phyloP scores from a whole-genome alignment of 495 filamentous ascomycete species.

The Acidiella bohemica region DNA sequence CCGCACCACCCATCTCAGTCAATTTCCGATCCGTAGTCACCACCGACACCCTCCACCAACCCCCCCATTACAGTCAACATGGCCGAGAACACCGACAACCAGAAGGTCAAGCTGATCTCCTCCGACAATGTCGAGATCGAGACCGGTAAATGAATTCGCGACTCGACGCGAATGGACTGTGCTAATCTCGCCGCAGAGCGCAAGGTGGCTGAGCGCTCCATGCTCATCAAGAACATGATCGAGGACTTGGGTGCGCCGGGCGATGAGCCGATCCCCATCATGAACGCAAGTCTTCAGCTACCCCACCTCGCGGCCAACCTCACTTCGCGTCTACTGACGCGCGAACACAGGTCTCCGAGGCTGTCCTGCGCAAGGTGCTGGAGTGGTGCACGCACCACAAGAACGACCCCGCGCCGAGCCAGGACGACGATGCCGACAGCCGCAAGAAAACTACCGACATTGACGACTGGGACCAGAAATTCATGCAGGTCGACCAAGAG shows the following conservation, averaged over 20 bases:
- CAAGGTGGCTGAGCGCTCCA: slow-evolving; percentile 73
- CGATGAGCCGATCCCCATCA: slow-evolving; percentile 61
- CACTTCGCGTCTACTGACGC: slow-evolving; percentile 6
- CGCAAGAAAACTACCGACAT: slow-evolving; percentile 98
- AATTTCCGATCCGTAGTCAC: not conserved
- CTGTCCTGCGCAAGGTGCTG: slow-evolving; percentile 85
- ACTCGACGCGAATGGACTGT: no score
- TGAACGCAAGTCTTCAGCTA: slow-evolving; percentile 51
- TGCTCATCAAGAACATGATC: slow-evolving; percentile 95
- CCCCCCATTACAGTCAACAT: slow-evolving; percentile 6
- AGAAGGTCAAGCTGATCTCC: slow-evolving; percentile 17
- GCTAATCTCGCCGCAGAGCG: slow-evolving; percentile 42
- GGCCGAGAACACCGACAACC: slow-evolving; percentile 9
- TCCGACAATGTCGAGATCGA: slow-evolving; percentile 17
- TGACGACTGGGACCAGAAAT: slow-evolving; percentile 99
- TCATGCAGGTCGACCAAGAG: slow-evolving; percentile 99
- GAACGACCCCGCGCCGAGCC: slow-evolving; percentile 58
- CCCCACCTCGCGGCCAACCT: slow-evolving; percentile 8
- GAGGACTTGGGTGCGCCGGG: slow-evolving; percentile 67
- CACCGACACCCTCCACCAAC: slow-evolving; percentile 1
- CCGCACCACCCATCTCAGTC: not conserved
- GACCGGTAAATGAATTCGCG: slow-evolving; percentile 5
- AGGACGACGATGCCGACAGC: slow-evolving; percentile 81
- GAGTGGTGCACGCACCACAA: slow-evolving; percentile 97
- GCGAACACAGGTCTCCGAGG: slow-evolving; percentile 64